Evolutionary conservation across 2,329 filamentous ascomycete genomes (phyloP), one percentile per base, ranked within the genome.

Genomic region (Aspergillus viridinutans): DNA sequence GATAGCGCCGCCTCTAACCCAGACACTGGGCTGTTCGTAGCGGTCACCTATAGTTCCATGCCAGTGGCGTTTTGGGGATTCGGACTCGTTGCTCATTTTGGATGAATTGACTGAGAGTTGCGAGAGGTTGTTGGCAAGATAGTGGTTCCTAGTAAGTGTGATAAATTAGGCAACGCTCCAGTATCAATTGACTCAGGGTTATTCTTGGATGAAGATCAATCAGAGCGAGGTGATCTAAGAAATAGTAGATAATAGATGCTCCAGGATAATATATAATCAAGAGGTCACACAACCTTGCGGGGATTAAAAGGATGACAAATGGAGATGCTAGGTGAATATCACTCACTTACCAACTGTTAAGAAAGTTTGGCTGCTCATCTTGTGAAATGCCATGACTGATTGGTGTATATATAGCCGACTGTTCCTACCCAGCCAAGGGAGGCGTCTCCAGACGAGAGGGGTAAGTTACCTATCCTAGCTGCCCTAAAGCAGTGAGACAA

Each of bases 1-100:
- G 2, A 62, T 42, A 42, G 58, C 56, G 20, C 72, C 72, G 28
- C 72, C 72, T 29, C 54, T 60, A 55, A 71, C 67, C 72, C 71
- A 74, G 57, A 71, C 70, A 51, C 72, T 74, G 42, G 60, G 64
- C 50, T 73, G 72, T 49, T 74, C 69, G 57, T 74, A 57, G 53
- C 72, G 70, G 49, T 72, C 59, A 32, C 72, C 72, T 32, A 66
- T 14, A 14, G 3, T 56, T 50, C 72, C 72, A 58, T 73, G 70
- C 72, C 72, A 74, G 61, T 74, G 65, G 48, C 71, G 70, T 25
- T 58, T 55, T 7, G 58, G 53, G 26, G 59, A 45, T 14, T 68
- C 56, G 42, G 59, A 45, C 7, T 67, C 55, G 51, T 70, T 62
- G 52, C 58, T 58, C 64, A 64, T 69, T 8, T 56, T 64, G 42